phyloP scores from a whole-genome alignment of 2,329 filamentous ascomycete species.

The Dothideomycetes sp. region DNA sequence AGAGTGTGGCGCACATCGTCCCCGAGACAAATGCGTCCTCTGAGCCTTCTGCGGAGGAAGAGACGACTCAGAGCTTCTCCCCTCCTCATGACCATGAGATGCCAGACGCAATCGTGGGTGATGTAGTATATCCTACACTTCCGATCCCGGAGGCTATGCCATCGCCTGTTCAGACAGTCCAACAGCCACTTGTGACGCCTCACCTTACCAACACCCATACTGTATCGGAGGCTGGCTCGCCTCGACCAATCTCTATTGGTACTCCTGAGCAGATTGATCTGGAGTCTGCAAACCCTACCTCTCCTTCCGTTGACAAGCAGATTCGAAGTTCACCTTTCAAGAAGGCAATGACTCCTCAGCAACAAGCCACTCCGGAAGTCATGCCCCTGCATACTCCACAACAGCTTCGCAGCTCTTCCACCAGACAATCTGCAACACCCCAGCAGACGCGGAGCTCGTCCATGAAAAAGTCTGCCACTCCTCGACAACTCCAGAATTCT shows the following conservation, averaged over 20 bases:
- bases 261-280: constrained; percentile 10
- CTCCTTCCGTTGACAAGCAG: constrained; percentile 18
- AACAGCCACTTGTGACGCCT: constrained; percentile 4
- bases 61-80: neutral
- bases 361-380: too few species aligned
- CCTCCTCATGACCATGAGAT: neutral
- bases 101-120: neutral
- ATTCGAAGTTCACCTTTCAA: constrained; percentile 9
- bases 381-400: too few species aligned
- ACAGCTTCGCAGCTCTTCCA: neutral
- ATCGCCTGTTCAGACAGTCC: neutral
- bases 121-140: constrained; percentile 3
- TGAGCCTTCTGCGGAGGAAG: neutral
- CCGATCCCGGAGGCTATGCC: neutral
- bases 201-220: constrained; percentile 1
- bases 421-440: neutral
- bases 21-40: too few species aligned
- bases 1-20: too few species aligned
- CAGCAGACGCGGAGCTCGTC: too few species aligned
- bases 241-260: neutral
- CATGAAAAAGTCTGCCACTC: too few species aligned
- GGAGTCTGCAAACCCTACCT: constrained; percentile 11
- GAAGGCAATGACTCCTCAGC: constrained; percentile 3
- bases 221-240: constrained; percentile 3
- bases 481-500: too few species aligned